Conservation (phyloP, 768 basidiomycete species). For the Tephrocybe sp. region DNA sequence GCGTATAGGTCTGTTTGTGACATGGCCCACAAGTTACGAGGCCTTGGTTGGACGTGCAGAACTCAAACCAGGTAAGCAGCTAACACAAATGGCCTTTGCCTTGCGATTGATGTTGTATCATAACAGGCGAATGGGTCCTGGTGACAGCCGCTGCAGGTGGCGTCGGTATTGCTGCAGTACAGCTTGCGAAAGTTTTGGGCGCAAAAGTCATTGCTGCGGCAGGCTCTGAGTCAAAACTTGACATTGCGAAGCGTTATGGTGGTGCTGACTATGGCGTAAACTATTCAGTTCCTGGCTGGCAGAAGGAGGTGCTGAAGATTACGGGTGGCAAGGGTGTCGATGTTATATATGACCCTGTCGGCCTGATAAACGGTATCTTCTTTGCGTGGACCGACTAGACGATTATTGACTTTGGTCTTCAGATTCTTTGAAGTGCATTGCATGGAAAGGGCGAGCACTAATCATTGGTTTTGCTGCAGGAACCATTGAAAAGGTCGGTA, state of each 20-base stretch:
- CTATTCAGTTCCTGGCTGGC: slow-evolving; percentile 81
- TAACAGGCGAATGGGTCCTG: slow-evolving; percentile 82
- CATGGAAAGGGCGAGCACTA: slow-evolving; percentile 89
- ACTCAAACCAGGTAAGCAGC: slow-evolving; percentile 63
- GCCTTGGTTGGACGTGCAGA: slow-evolving; percentile 84
- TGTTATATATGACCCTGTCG: slow-evolving; percentile 86
- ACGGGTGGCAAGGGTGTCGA: slow-evolving; percentile 86
- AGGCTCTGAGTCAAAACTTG: slow-evolving; percentile 74
- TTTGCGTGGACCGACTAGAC: neutral
- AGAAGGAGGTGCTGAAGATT: slow-evolving; percentile 81
- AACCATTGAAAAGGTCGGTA: slow-evolving; percentile 71
- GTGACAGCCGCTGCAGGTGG: slow-evolving; percentile 96
- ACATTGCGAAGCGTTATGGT: slow-evolving; percentile 69
- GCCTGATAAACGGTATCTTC: slow-evolving; percentile 60
- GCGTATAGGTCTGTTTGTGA: slow-evolving; percentile 70
- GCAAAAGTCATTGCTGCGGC: slow-evolving; percentile 95
- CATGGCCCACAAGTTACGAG: slow-evolving; percentile 93
- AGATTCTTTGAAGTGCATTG: slow-evolving; percentile 91
- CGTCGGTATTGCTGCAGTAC: slow-evolving; percentile 89
- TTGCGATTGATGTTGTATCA: neutral
- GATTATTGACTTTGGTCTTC: neutral
- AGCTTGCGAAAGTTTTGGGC: slow-evolving; percentile 90
- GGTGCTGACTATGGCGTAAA: slow-evolving; percentile 84
- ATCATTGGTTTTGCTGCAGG: slow-evolving; percentile 94
- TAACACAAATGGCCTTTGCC: neutral